Percentiles rank a stretch among this genome's conserved stretches.
Conservation (phyloP, 2,329 filamentous ascomycete species). For the Pseudogymnoascus sp. region DNA sequence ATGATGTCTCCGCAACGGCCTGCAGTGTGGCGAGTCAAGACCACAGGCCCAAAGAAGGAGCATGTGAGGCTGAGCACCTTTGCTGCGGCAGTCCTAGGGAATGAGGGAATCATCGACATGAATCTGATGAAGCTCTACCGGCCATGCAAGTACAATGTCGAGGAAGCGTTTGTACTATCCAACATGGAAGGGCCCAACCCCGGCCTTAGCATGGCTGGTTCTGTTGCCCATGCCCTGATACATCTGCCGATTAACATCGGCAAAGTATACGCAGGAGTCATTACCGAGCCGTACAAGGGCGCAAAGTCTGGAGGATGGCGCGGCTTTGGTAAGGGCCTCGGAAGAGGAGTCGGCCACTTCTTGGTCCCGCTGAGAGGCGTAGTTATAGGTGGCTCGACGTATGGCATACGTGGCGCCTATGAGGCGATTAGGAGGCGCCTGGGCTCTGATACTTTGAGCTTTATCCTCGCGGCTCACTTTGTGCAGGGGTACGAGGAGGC, state of each 20-base stretch:
- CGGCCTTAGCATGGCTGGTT: constrained; percentile 16
- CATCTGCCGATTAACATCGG: constrained; percentile 16
- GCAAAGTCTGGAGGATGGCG: constrained; percentile 13
- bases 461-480: constrained; percentile 25
- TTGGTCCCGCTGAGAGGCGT: constrained; percentile 16
- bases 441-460: constrained; percentile 23
- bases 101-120: constrained; percentile 49
- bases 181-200: constrained; percentile 17
- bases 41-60: constrained; percentile 46
- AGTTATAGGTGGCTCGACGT: constrained; percentile 16
- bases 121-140: constrained; percentile 16
- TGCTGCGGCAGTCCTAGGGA: constrained; percentile 58
- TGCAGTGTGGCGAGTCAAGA: constrained; percentile 65
- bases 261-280: constrained; percentile 15
- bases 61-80: constrained; percentile 54
- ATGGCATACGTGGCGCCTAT: constrained; percentile 22
- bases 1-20: constrained; percentile 55
- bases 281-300: constrained; percentile 17
- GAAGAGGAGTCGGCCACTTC: constrained; percentile 14
- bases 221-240: constrained; percentile 16
- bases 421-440: constrained; percentile 21
- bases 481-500: constrained; percentile 24
- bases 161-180: constrained; percentile 15
- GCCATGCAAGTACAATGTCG: constrained; percentile 16
- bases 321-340: constrained; percentile 16